Conservation (phyloP, 2,329 filamentous ascomycete species). For the Camptophora hylomeconis region DNA sequence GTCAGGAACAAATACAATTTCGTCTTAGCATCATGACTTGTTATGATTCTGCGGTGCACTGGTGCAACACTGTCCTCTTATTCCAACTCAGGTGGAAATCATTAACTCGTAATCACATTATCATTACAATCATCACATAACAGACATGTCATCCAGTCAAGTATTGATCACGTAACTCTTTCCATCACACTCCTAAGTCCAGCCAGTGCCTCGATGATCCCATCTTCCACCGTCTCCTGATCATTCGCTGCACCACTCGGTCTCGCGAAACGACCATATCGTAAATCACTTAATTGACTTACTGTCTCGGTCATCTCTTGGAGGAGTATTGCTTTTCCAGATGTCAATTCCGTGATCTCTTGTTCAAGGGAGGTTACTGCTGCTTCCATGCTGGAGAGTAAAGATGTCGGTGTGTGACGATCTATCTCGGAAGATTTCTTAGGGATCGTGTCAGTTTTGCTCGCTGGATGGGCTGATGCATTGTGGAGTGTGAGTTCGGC, state of each 20-base stretch:
- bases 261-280: constrained; percentile 55
- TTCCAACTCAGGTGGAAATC: too few relatives aligned
- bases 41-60: too few relatives aligned
- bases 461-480: too few relatives aligned
- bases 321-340: constrained; percentile 49
- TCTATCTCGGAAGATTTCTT: too few relatives aligned
- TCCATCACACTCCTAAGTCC: constrained; percentile 5
- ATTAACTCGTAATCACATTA: too few relatives aligned
- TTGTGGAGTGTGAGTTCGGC: too few relatives aligned
- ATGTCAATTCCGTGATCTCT: constrained; percentile 53
- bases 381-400: constrained; percentile 56
- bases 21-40: too few relatives aligned
- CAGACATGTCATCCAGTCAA: too few relatives aligned
- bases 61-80: too few relatives aligned
- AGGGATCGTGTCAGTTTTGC: too few relatives aligned
- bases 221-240: constrained; percentile 5
- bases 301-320: constrained; percentile 52
- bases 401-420: constrained; percentile 50
- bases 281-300: constrained; percentile 65
- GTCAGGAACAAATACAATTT: too few relatives aligned
- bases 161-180: background rate
- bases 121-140: too few relatives aligned
- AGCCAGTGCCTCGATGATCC: constrained; percentile 6
- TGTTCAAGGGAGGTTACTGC: constrained; percentile 53
- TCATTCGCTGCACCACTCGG: constrained; percentile 1